Evolutionary conservation across 768 basidiomycete genomes (phyloP), one percentile per base, ranked within the genome.

Genomic region (Amanita thiersii): DNA sequence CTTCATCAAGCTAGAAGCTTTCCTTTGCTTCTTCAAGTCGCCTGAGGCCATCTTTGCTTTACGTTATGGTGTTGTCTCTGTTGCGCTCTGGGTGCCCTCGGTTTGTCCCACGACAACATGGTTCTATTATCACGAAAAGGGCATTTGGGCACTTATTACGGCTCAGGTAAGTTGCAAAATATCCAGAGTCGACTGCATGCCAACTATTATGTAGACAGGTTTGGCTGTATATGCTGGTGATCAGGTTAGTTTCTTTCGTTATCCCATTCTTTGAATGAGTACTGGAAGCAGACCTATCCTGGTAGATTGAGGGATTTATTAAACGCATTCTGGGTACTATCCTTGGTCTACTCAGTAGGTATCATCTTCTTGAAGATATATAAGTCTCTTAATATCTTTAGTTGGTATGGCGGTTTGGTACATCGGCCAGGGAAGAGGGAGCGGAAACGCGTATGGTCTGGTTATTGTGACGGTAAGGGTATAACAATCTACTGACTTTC

Each of bases 81-180:
- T 69, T 21, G 69, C 65, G 5, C 39, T 70, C 23, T 70, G 67
- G 67, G 50, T 67, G 4, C 69, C 69, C 11, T 49, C 62, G 14
- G 69, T 69, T 7, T 62, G 60, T 34, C 45, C 44, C 2, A 47
- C 54, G 8, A 63, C 56, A 7, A 65, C 66, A 2, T 66, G 62
- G 63, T 68, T 70, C 42, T 68, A 64, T 46, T 70, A 68, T 38
- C 50, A 50, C 5, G 62, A 70, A 35, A 63, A 63, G 18, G 69
- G 68, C 5, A 37, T 70, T 10, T 70, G 69, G 69, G 66, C 64
- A 8, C 52, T 70, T 45, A 69, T 70, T 28, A 69, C 68, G 68
- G 63, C 59, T 8, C 68, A 69, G 53, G 62, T 63, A 30, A 30
- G 52, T 49, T 14, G 3, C n/a, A 15, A 18, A 7, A 33, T 35